A percentile compares a stretch with the other conserved stretches of the same genome.
Evolutionary conservation across 2,329 filamentous ascomycete genomes (phyloP).

Genomic region (Malbranchea cinnamomea): DNA sequence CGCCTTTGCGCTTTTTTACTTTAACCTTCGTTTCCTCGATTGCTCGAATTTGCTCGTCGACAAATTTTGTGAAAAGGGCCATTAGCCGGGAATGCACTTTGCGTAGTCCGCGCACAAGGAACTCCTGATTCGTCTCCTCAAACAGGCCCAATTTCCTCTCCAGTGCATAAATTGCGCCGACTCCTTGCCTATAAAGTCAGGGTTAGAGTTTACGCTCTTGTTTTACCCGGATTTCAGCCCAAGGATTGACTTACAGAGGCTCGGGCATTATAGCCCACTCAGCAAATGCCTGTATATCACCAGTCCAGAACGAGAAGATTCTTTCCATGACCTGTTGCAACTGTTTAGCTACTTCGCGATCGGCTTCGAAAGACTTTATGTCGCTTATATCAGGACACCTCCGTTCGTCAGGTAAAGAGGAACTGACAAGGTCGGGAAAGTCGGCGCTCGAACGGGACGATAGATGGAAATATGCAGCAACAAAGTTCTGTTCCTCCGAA

Average conservation of each 20-base stretch:
- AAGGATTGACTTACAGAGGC: conserved; percentile 53
- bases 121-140: conserved; percentile 86
- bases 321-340: conserved; percentile 82
- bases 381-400: conserved; percentile 57
- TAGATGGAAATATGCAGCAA: conserved; percentile 93
- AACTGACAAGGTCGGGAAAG: conserved; percentile 65
- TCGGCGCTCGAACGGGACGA: conserved; percentile 69
- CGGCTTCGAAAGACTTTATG: conserved; percentile 71
- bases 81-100: conserved; percentile 63
- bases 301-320: conserved; percentile 68
- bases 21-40: conserved; percentile 99
- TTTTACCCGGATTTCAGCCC: conserved; percentile 4
- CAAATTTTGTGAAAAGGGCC: conserved; percentile 68
- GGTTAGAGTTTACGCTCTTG: conserved; percentile 17
- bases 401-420: conserved; percentile 50
- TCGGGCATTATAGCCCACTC: conserved; percentile 73
- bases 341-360: conserved; percentile 69
- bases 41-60: conserved; percentile 86
- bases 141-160: conserved; percentile 67
- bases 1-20: conserved; percentile 94
- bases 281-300: conserved; percentile 62
- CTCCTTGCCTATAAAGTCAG: conserved; percentile 51
- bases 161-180: conserved; percentile 68
- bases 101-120: conserved; percentile 62
- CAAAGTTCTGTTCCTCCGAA: conserved; percentile 89